Percentiles rank a stretch among this genome's conserved stretches.
Evolutionary conservation across 2,329 filamentous ascomycete species (phyloP).

Genomic region (Fusarium sp.): DNA sequence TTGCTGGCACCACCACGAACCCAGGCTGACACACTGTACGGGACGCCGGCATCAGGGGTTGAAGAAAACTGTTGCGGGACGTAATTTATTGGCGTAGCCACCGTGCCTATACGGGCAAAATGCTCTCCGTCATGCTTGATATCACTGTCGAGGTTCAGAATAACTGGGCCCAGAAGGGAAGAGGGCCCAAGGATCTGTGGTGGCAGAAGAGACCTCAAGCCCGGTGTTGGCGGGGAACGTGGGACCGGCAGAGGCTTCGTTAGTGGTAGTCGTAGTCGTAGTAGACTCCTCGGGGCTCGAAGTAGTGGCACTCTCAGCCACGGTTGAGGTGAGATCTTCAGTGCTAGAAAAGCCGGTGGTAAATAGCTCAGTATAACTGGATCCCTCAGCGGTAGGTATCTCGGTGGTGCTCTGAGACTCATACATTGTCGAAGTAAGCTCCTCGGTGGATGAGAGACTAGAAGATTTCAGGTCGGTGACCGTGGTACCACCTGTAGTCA

Average conservation of each 20-base stretch:
- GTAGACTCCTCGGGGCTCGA: no score
- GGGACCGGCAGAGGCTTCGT: neutral
- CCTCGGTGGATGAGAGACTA: no score
- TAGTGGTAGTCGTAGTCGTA: neutral
- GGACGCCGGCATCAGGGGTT: neutral
- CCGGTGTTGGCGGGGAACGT: neutral
- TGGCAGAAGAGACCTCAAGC: neutral
- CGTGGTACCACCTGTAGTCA: no score
- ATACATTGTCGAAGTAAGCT: neutral
- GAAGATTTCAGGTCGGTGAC: no score
- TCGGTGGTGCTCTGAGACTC: neutral
- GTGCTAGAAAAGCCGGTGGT: neutral
- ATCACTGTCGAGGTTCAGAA: no score
- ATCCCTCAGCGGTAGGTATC: fast-evolving
- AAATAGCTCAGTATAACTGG: neutral
- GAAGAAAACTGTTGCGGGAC: neutral
- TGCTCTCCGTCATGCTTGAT: neutral
- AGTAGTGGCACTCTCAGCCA: no score
- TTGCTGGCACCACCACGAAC: neutral
- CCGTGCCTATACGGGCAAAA: fast-evolving
- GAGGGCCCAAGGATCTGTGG: neutral
- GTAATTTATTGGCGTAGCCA: neutral
- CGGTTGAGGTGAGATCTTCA: no score
- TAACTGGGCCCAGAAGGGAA: no score
- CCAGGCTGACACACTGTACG: neutral